These are phyloP conservation scores for Aureobasidium musti DNA, from an alignment of 2,329 filamentous ascomycete species.

Conservation along the genomic window DNA sequence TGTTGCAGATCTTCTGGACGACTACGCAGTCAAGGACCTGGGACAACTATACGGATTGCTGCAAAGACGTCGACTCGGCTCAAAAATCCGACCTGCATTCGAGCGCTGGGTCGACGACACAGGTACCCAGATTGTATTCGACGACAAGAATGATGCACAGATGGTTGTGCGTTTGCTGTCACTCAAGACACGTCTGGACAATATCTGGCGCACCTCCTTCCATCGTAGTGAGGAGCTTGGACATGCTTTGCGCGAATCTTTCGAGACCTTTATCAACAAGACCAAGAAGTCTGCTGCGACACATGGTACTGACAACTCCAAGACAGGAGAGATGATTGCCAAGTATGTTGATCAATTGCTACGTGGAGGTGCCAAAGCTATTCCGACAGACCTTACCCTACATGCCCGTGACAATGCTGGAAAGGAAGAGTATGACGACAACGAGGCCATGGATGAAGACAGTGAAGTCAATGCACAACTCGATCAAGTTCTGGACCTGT, in stretches of 20 bases:
- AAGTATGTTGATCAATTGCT: slow-evolving; percentile 93
- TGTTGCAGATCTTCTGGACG: slow-evolving; percentile 71
- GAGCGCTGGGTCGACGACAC: slow-evolving; percentile 74
- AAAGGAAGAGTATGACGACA: slow-evolving; percentile 61
- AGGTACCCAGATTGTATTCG: slow-evolving; percentile 76
- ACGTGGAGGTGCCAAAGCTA: slow-evolving; percentile 80
- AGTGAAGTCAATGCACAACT: slow-evolving; percentile 88
- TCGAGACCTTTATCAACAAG: slow-evolving; percentile 91
- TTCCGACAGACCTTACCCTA: slow-evolving; percentile 68
- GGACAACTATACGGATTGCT: slow-evolving; percentile 77
- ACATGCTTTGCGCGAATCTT: slow-evolving; percentile 78
- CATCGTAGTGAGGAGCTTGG: slow-evolving; percentile 72
- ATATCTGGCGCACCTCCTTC: slow-evolving; percentile 76
- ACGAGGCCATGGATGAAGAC: slow-evolving; percentile 78
- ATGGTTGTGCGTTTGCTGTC: slow-evolving; percentile 85
- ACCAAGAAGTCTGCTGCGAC: slow-evolving; percentile 68
- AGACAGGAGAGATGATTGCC: slow-evolving; percentile 97
- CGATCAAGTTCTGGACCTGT: slow-evolving; percentile 89
- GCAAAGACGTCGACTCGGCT: slow-evolving; percentile 68
- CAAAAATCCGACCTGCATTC: slow-evolving; percentile 71
- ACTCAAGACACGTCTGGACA: slow-evolving; percentile 76
- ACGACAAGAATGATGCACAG: slow-evolving; percentile 73
- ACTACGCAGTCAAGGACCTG: slow-evolving; percentile 68
- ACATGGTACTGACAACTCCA: slow-evolving; percentile 82
- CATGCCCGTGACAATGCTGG: slow-evolving; percentile 54